Conservation (phyloP, 495 filamentous ascomycete species). For the Eremomyces bilateralis region DNA sequence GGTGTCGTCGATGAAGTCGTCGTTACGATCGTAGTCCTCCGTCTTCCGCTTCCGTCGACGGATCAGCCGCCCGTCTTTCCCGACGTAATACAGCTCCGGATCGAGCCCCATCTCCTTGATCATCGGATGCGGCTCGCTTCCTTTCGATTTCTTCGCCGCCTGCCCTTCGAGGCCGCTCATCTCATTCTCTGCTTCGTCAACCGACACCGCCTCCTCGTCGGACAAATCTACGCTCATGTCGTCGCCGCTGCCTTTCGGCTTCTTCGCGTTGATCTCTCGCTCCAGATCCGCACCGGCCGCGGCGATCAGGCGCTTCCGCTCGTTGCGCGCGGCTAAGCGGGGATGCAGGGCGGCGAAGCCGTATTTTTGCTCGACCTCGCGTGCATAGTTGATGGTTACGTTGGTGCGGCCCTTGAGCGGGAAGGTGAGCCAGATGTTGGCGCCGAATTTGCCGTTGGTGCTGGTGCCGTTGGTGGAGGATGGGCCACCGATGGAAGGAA, state of each 20-base stretch:
- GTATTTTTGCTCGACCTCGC: conserved; percentile 78
- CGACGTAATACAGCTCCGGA: too few species aligned
- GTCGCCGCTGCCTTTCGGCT: conserved; percentile 34
- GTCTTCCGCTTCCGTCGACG: conserved; percentile 69
- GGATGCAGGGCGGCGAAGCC: conserved; percentile 89
- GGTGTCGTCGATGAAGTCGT: conserved; percentile 94
- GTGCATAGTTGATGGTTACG: conserved; percentile 87
- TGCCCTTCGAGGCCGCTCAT: conserved; percentile 36
- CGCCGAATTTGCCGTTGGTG: conserved; percentile 27
- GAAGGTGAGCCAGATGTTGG: conserved; percentile 69
- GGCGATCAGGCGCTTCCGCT: conserved; percentile 58
- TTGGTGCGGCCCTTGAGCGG: conserved; percentile 59
- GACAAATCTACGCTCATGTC: conserved; percentile 29
- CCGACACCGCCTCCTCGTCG: conserved; percentile 35
- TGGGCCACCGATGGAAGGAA: conserved; percentile 37
- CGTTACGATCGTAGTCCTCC: conserved; percentile 89
- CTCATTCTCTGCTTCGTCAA: too few species aligned
- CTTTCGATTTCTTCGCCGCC: conserved; percentile 28
- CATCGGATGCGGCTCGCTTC: conserved; percentile 21
- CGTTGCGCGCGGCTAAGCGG: conserved; percentile 63
- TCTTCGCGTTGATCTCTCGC: conserved; percentile 31
- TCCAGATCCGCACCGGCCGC: conserved; percentile 68
- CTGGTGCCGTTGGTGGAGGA: conserved; percentile 29
- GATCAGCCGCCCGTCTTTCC: conserved; percentile 11
- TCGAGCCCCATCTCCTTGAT: conserved; percentile 19